phyloP scores from a whole-genome alignment of 2,329 filamentous ascomycete species.

The Tricladium varicosporioides region DNA sequence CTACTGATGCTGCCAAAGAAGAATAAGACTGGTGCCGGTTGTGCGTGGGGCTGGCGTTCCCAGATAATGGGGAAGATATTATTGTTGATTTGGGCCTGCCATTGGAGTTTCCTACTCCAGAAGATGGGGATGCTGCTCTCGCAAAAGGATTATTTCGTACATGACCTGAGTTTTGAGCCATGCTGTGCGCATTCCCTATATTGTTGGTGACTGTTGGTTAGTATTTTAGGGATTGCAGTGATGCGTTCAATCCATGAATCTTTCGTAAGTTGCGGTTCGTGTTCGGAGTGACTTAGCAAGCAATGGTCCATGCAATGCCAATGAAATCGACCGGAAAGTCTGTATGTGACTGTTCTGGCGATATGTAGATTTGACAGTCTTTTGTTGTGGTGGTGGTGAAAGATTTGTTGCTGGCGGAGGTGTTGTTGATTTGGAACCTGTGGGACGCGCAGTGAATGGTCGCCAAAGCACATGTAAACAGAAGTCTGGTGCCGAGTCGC shows the following conservation, averaged over 20 bases:
- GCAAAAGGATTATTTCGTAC: conserved; percentile 81
- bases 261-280: not conserved
- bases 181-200: conserved; percentile 27
- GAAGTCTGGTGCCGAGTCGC: not conserved
- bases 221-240: not conserved
- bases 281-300: not conserved
- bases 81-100: conserved; percentile 73
- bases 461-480: conserved; percentile 6
- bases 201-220: not conserved
- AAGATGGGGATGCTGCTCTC: conserved; percentile 66
- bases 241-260: not conserved
- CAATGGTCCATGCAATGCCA: not conserved
- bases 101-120: conserved; percentile 49
- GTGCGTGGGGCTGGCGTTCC: conserved; percentile 49
- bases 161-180: conserved; percentile 61
- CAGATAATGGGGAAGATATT: conserved; percentile 43
- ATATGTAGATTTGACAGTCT: too few relatives aligned
- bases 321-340: not conserved
- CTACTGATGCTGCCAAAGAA: conserved; percentile 43
- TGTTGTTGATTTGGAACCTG: not conserved
- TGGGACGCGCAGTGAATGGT: conserved; percentile 5
- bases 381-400: not conserved
- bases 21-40: conserved; percentile 67
- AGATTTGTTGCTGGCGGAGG: not conserved
- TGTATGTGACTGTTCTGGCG: too few relatives aligned